Percentiles rank a stretch among this genome's conserved stretches.
phyloP scores from a whole-genome alignment of 805 yeast genomes.

The Monosporozyma unispora region DNA sequence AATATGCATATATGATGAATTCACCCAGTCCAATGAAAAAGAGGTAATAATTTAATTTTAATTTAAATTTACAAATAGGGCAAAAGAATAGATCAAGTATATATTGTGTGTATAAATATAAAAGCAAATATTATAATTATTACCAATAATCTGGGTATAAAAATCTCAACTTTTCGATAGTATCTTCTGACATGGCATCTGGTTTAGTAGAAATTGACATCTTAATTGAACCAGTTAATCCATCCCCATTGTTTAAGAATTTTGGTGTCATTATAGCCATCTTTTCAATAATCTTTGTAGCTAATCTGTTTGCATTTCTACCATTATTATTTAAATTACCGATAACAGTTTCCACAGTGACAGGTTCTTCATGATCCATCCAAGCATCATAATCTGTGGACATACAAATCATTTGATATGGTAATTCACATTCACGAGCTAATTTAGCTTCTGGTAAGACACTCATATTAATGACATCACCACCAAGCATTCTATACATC shows the following conservation, averaged over 20 bases:
- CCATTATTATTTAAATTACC: conserved; percentile 83
- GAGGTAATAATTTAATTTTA: not conserved
- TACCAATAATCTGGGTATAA: conserved; percentile 92
- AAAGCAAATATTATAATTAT: conserved; percentile 6
- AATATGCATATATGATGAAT: conserved; percentile 29
- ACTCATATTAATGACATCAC: conserved; percentile 93
- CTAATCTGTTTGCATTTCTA: conserved; percentile 73
- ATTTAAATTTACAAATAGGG: not conserved
- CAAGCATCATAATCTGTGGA: conserved; percentile 98
- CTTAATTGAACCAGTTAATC: conserved; percentile 68
- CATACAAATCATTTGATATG: conserved; percentile 98
- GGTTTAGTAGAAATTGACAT: conserved; percentile 72
- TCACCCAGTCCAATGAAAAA: conserved; percentile 25
- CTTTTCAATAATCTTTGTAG: conserved; percentile 56
- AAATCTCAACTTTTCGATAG: conserved; percentile 72
- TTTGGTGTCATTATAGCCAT: conserved; percentile 52
- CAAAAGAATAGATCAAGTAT: not conserved
- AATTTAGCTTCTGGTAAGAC: conserved; percentile 95
- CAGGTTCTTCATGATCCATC: conserved; percentile 93
- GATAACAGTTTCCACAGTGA: conserved; percentile 94
- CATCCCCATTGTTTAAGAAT: conserved; percentile 56
- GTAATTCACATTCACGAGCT: conserved; percentile 94
- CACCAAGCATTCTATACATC: conserved; percentile 82
- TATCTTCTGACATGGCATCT: conserved; percentile 59
- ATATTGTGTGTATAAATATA: not conserved